These are phyloP conservation scores for Fusarium chuoi DNA, from an alignment of 2,329 filamentous ascomycete species.

Conservation along the genomic window DNA sequence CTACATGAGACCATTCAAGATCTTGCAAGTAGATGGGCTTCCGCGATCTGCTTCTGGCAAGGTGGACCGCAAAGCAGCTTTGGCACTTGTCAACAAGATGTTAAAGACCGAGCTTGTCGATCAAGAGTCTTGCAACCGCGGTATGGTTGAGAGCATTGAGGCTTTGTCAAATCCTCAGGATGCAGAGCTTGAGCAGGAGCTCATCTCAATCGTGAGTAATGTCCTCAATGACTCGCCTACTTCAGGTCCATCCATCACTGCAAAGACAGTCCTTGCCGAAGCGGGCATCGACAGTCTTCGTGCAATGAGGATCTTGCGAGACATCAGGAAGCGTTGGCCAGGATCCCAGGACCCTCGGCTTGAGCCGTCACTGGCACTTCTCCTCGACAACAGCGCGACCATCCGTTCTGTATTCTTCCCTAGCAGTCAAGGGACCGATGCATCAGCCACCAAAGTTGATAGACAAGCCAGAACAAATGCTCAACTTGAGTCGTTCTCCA, in stretches of 20 bases:
- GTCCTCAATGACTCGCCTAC: background rate
- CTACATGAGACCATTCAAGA: constrained; percentile 26
- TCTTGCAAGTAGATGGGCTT: background rate
- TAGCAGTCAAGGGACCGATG: fast-evolving
- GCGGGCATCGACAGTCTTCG: constrained; percentile 18
- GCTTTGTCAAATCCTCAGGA: background rate
- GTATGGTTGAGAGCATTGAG: fast-evolving
- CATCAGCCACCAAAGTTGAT: fast-evolving
- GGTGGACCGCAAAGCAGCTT: constrained; percentile 5
- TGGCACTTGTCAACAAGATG: background rate
- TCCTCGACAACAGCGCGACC: background rate
- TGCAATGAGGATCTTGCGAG: constrained; percentile 20
- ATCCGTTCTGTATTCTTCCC: constrained; percentile 13
- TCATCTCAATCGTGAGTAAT: background rate
- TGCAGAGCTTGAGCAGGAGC: background rate
- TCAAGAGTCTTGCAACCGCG: fast-evolving
- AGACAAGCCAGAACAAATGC: background rate
- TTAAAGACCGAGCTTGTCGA: fast-evolving
- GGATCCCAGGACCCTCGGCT: background rate
- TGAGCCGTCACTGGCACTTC: background rate
- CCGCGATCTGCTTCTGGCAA: constrained; percentile 17
- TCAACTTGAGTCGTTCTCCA: background rate
- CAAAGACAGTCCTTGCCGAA: background rate
- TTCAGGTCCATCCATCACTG: background rate
- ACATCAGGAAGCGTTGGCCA: constrained; percentile 8